Conservation (phyloP, 768 basidiomycete species). For the Pholiota conissans region DNA sequence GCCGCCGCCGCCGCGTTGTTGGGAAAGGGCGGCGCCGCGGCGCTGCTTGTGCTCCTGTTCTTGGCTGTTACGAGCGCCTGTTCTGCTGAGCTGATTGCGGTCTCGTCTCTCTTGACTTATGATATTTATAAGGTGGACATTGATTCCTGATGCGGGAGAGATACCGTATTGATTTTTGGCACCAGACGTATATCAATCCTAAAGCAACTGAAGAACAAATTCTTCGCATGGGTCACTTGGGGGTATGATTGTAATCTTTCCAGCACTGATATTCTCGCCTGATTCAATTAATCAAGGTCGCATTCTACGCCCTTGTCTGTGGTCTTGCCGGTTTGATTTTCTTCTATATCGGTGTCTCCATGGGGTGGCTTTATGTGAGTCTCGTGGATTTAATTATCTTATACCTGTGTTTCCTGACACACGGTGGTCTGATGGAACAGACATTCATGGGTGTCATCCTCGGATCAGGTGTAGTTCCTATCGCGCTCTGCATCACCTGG, state of each 20-base stretch:
- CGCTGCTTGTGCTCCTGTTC: constrained; percentile 81
- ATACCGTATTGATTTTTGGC: neutral
- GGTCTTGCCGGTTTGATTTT: constrained; percentile 84
- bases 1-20: constrained; percentile 83
- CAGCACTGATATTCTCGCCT: neutral
- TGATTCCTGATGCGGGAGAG: neutral
- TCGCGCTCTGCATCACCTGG: constrained; percentile 87
- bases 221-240: constrained; percentile 64
- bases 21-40: constrained; percentile 77
- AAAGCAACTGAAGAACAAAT: constrained; percentile 75
- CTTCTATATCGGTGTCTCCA: constrained; percentile 86
- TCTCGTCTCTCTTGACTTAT: constrained; percentile 80
- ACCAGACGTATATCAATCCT: constrained; percentile 70
- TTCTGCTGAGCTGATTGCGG: constrained; percentile 89
- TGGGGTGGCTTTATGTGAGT: constrained; percentile 91
- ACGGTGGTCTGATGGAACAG: constrained; percentile 33
- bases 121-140: constrained; percentile 73
- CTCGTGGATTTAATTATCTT: neutral
- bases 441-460: constrained; percentile 88
- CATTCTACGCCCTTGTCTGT: constrained; percentile 72
- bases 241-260: constrained; percentile 36
- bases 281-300: constrained; percentile 45
- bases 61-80: constrained; percentile 78
- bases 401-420: neutral
- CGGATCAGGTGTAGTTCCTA: constrained; percentile 84